Evolutionary conservation across 108 stramenopile genomes (phyloP), one percentile per base, ranked within the genome.

Genomic region (Poteriospumella lacustris): DNA sequence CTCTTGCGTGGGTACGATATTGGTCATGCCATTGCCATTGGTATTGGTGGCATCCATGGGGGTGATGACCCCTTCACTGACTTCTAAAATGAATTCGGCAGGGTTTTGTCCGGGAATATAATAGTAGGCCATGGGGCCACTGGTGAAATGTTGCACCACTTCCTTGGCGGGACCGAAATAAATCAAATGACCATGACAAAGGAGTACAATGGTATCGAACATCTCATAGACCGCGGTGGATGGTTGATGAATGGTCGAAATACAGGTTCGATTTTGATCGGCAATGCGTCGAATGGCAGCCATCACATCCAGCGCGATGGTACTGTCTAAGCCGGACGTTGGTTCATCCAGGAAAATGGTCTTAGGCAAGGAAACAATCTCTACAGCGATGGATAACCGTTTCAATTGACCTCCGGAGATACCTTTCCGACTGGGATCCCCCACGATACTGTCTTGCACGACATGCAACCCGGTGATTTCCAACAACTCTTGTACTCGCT

Each of bases 171-270:
- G 90, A 2, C 94, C 95, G 31, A 85, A 83, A 76, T 91, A 93
- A 33, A 95, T 85, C 33, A 94, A 75, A 40, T 75, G 85, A 36
- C 95, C 95, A 31, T 89, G 76, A 76, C 88, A 87, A 31, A 96
- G 76, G 68, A 96, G 78, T 19, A 93, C 87, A 2, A 95, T 41
- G 44, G 92, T 87, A 76, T 95, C 94, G 80, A 96, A 96, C 43
- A 94, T 82, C 39, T 89, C 91, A 33, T 92, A 92, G 19, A 91
- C 91, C 84, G 93, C 93, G 0, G 92, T 92, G 0, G 93, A 87
- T 28, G 94, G 93, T 75, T 94, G 93, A 1, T 92, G 87, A 40
- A 86, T 56, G 69, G 86, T 85, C 59, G 82, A 84, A 9, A 85
- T 64, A 34, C 52, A 56, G 24, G 24, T 56, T 19, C 52, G 52